These are phyloP conservation scores for Cryptococcus sp. DNA, from an alignment of 1,284 basidiomycete species.

Conservation along the genomic window DNA sequence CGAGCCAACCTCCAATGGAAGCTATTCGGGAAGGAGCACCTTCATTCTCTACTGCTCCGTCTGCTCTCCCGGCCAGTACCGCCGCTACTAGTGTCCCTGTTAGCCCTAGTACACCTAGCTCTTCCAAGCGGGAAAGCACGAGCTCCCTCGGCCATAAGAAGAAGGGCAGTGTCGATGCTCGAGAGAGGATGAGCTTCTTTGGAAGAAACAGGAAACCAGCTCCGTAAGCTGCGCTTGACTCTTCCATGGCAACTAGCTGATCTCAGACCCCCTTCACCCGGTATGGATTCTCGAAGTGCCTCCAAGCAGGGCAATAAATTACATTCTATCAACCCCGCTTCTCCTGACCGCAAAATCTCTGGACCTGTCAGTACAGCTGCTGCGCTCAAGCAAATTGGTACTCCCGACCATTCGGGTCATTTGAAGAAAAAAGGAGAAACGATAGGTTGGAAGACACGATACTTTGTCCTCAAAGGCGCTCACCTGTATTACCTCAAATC, in stretches of 20 bases:
- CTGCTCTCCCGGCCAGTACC: conserved; percentile 14
- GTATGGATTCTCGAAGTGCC: conserved; percentile 11
- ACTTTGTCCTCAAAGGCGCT: conserved; percentile 89
- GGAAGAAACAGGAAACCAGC: conserved; percentile 72
- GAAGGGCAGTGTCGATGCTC: conserved; percentile 45
- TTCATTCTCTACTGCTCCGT: conserved; percentile 1
- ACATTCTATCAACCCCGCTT: conserved; percentile 33
- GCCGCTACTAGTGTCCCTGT: conserved; percentile 31
- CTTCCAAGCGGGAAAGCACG: conserved; percentile 40
- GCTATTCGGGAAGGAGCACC: conserved; percentile 22
- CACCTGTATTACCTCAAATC: conserved; percentile 82
- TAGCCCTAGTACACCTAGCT: conserved; percentile 36
- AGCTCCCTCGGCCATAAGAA: conserved; percentile 44
- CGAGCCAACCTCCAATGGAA: conserved; percentile 23
- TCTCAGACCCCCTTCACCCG: conserved; percentile 14
- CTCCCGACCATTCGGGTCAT: conserved; percentile 83
- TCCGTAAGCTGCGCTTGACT: conserved; percentile 50
- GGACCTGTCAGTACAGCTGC: conserved; percentile 15
- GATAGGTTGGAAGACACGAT: conserved; percentile 93
- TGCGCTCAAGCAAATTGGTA: conserved; percentile 81
- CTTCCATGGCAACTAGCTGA: not conserved
- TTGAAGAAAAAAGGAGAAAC: conserved; percentile 93
- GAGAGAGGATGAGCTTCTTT: conserved; percentile 59
- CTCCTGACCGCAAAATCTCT: conserved; percentile 18
- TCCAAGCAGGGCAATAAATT: conserved; percentile 11